phyloP scores from a whole-genome alignment of 2,329 filamentous ascomycete species.

The Apiospora hydei region DNA sequence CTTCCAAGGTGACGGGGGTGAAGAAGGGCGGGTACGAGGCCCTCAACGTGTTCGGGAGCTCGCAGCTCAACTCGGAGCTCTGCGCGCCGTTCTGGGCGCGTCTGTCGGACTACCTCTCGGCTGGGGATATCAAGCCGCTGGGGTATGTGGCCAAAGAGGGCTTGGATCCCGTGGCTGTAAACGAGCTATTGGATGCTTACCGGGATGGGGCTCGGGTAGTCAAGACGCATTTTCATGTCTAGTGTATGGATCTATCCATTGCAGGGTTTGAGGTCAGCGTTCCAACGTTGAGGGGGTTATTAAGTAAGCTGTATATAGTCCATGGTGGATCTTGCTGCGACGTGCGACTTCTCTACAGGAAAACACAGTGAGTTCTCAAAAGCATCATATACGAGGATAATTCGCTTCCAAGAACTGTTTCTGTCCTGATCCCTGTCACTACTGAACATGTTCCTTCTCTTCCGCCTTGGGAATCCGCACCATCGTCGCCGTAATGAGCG shows the following conservation, averaged over 20 bases:
- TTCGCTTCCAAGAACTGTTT: too few species aligned
- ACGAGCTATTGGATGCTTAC: constrained; percentile 1
- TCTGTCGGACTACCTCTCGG: not conserved
- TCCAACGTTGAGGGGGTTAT: too few species aligned
- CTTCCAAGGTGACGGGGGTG: not conserved
- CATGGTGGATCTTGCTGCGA: too few species aligned
- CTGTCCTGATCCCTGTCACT: too few species aligned
- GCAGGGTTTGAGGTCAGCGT: too few species aligned
- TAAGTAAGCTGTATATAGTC: too few species aligned
- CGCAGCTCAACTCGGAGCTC: not conserved
- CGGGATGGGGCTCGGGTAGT: not conserved
- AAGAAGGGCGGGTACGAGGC: constrained; percentile 17
- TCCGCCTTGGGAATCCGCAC: constrained; percentile 18
- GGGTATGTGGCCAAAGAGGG: constrained; percentile 10
- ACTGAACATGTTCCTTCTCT: constrained; percentile 21
- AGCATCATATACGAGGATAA: too few species aligned
- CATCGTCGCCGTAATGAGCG: constrained; percentile 10
- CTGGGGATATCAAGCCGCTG: not conserved
- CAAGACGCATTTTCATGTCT: constrained; percentile 6
- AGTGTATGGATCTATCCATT: not conserved
- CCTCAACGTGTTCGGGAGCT: not conserved
- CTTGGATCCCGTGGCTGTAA: not conserved
- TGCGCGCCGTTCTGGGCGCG: not conserved
- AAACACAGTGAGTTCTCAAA: too few species aligned
- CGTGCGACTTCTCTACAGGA: too few species aligned